Base-by-base conservation (phyloP, 2,329 filamentous ascomycete genomes). In the Colletotrichum eremochloae region DNA sequence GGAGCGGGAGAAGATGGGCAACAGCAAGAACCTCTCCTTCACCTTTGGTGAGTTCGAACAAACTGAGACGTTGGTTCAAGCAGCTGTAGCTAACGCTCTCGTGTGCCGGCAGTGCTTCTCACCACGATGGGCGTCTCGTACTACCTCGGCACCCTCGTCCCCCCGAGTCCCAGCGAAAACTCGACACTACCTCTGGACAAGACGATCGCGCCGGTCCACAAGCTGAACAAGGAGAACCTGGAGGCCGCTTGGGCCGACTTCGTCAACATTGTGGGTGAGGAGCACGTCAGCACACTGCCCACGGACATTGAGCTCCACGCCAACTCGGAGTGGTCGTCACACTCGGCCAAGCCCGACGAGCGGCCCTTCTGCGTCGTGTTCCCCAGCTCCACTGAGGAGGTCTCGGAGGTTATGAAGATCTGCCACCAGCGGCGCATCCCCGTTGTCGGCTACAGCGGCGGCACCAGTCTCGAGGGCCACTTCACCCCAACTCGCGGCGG, bases 401-500 rank as follows among this genome's bases (percentile, higher is more conserved):
- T 97, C 11, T 92, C 93, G n/a, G 85, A 87, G 74, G 90, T 98
- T 72, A 96, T 97, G 92, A 95, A 96, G 84, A 84, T 97, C 68
- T 97, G 95, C 84, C 94, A 97, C 80, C 82, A 85, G 78, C 87
- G 95, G 52, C 87, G 87, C 68, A 96, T 98, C 74, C 95, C 95
- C 6, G 94, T 97, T 33, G 95, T 94, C 4, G 92, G 92, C 3
- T 97, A 95, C 83, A 94, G 92, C 69, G 95, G 95, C 55, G 95
- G 95, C 44, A 97, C 95, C 9, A 95, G 93, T 77, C 85, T 98
- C 42, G 95, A 98, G 82, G 95, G 95, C 1, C 94, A 97, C 81
- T 97, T 93, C 81, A 91, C 94, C 1, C 90, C 94, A 2, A 97
- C 94, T 20, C 86, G 91, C 75, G 93, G 94, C 69, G 95, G 95